Evolutionary conservation across 495 filamentous ascomycete species (phyloP), one percentile per base, ranked within the genome.

Genomic region (Aspergillus carlsbadensis): DNA sequence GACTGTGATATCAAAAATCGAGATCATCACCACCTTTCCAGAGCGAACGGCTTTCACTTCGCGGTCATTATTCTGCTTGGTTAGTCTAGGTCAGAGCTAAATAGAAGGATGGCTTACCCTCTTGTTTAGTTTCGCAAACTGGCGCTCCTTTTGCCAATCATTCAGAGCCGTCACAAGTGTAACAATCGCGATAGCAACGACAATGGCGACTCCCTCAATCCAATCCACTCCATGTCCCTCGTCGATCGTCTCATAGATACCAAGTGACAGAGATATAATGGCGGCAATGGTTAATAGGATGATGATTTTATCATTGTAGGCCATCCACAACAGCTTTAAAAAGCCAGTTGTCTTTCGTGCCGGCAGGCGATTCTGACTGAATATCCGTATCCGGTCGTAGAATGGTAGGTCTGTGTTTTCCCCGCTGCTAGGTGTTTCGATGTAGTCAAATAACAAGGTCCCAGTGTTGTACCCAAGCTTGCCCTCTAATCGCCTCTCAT

Each of bases 281-380:
- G 87, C 89, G n/a, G 88, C 89, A 33, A 81, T 76, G 11, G 87
- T 88, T 48, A 91, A 73, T 15, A 91, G 71, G 15, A 93, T 87
- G 49, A 95, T 76, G 18, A 95, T 88, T 57, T 90, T 90, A 72
- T 95, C 90, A 63, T 93, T 90, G 66, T 91, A 92, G 8, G 89
- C 90, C 64, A 87, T 85, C 90, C 90, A 95, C 65, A 92, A 86
- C 33, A 93, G 61, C 61, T 85, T 80, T 57, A 87, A 77, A 50
- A 95, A 80, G 40, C 75, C 84, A 54, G 90, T 87, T 26, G 86
- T 82, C 62, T 92, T 88, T 66, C 89, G 87, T 52, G 78, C 81
- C 0, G 90, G 90, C 18, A 95, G 66, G 48, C 83, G 70, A 61
- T 95, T 95, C 66, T 90, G 84, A 47, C 78, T 79, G 70, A 81